Evolutionary conservation across 2,329 filamentous ascomycete species (phyloP).

Genomic region (Nemania diffusa): DNA sequence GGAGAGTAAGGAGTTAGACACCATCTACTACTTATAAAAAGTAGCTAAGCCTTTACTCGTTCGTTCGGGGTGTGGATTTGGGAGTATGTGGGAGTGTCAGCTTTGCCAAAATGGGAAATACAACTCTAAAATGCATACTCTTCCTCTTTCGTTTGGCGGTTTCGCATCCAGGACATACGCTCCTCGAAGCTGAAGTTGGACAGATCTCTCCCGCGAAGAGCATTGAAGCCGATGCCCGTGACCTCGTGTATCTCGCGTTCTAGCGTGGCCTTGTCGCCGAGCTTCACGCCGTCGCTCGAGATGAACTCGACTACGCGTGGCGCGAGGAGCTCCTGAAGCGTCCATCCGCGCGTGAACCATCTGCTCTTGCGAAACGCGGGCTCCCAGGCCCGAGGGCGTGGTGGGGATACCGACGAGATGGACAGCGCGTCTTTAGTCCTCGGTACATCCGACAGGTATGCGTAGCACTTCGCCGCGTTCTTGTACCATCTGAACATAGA

Average conservation of each 20-base stretch:
- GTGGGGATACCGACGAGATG: not conserved
- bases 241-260: slow-evolving; percentile 5
- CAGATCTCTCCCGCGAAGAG: slow-evolving; percentile 12
- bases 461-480: slow-evolving; percentile 14
- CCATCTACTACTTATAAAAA: not conserved
- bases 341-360: no score
- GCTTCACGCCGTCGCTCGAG: not conserved
- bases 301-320: slow-evolving; percentile 18
- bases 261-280: slow-evolving; percentile 11
- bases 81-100: not conserved
- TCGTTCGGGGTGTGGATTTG: not conserved
- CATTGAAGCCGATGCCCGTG: slow-evolving; percentile 12
- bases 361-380: slow-evolving; percentile 3
- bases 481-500: slow-evolving; percentile 25
- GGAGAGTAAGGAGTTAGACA: slow-evolving; percentile 13
- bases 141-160: slow-evolving; percentile 29
- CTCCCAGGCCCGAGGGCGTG: not conserved
- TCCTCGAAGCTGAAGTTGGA: slow-evolving; percentile 11
- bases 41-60: not conserved
- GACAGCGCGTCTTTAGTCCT: not conserved
- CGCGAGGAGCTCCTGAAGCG: slow-evolving; percentile 27
- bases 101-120: not conserved
- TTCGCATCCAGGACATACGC: slow-evolving; percentile 23
- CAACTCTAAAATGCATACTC: not conserved
- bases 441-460: slow-evolving; percentile 9